phyloP scores from a whole-genome alignment of 768 basidiomycete genomes.

The Fibroporia radiculosa region DNA sequence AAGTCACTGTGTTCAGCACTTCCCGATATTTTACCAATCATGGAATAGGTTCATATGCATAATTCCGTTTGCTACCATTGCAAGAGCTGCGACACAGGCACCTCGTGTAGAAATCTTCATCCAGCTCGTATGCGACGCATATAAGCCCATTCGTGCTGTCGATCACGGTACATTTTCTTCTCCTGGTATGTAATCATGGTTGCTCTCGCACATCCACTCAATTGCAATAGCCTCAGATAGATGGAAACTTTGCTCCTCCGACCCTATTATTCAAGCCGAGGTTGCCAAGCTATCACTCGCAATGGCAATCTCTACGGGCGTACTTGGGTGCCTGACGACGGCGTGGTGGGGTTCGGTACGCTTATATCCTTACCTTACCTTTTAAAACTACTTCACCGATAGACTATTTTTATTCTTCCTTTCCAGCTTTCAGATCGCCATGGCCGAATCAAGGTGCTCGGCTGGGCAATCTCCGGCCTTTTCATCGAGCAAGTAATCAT shows the following conservation, averaged over 20 bases:
- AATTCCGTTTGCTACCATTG: constrained; percentile 48
- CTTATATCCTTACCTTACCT: constrained; percentile 6
- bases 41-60: constrained; percentile 48
- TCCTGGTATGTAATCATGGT: background rate
- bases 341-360: constrained; percentile 83
- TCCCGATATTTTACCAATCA: background rate
- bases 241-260: constrained; percentile 43
- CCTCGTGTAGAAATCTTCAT: constrained; percentile 72
- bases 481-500: constrained; percentile 58
- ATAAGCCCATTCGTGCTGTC: constrained; percentile 38
- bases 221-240: background rate
- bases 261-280: constrained; percentile 67
- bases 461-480: constrained; percentile 51
- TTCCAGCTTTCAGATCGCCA: constrained; percentile 65
- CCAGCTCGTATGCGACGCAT: constrained; percentile 59
- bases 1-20: constrained; percentile 16
- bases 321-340: constrained; percentile 70
- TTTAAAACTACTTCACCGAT: background rate
- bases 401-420: background rate
- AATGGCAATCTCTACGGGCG: constrained; percentile 56
- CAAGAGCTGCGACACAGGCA: constrained; percentile 49
- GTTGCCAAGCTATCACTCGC: constrained; percentile 58
- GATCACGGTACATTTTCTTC: background rate
- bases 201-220: background rate
- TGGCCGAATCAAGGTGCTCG: constrained; percentile 62